Evolutionary conservation across 306 rosid species (phyloP), one percentile per base, ranked within the genome.

Genomic region (Begonia fuchsioides): DNA sequence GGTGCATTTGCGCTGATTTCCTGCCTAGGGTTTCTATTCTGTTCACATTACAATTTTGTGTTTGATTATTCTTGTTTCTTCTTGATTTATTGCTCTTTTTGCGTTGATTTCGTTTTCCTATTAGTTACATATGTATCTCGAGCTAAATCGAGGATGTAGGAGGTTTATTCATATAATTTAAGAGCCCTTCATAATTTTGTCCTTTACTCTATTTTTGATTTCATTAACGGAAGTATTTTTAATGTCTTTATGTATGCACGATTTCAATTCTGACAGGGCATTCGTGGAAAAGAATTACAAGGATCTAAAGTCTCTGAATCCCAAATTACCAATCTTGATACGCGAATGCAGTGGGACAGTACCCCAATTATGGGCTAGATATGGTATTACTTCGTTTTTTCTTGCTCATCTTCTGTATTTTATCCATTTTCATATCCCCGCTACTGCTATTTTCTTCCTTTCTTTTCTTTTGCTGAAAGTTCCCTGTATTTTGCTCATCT

Each of bases 341-440:
- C 95, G 98, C 18, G 98, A 90, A 61, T 62, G 85, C 87, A 60
- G 82, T 40, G 98, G 95, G 63, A 58, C 73, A 39, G 77, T 79
- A 48, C 94, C 96, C 18, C 98, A 85, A 59, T 57, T 92, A 43
- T 92, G 98, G 98, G 96, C 98, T 50, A 75, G 98, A 82, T 90
- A 75, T 57, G 95, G 98, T 85, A 81, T 32, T 17, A 14, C 18
- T 64, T 64, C 55, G 15, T 12, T 53, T 43, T 14, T 45, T 47
- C 49, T 16, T 46, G 47, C 40, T n/a, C 38, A 17, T 20, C 17
- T 15, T 13, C 59, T 53, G 17, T 9, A 38, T 32, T 58, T 48
- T 35, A 8, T 35, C 9, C 10, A 18, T 11, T 26, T 49, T 1
- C 32, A 12, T 38, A 3, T 35, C 47, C 3, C 12, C 16, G n/a